A percentile compares a stretch with the other conserved stretches of the same genome.
Conservation (phyloP, 1,284 basidiomycete species). For the Schizopora paradoxa region DNA sequence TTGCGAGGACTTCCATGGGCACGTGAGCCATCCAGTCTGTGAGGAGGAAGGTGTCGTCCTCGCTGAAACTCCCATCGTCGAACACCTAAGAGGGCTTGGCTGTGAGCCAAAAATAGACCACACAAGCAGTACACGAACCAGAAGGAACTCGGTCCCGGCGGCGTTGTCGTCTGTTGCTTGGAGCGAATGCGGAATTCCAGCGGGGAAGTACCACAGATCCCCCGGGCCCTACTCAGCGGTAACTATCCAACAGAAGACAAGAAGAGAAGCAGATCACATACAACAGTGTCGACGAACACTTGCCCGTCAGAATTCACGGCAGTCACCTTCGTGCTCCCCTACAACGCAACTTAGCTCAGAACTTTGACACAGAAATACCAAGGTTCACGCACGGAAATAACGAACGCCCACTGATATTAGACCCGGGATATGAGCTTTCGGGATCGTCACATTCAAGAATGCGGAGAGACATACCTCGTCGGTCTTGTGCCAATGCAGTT, state of each 20-base stretch:
- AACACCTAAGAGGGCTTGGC: constrained; percentile 42
- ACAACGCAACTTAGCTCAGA: constrained; percentile 1
- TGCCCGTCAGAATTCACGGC: constrained; percentile 55
- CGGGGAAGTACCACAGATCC: constrained; percentile 61
- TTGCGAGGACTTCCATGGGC: constrained; percentile 56
- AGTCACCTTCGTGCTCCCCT: constrained; percentile 62
- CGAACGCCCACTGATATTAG: constrained; percentile 21
- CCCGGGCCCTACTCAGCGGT: constrained; percentile 26
- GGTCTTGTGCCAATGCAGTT: constrained; percentile 71
- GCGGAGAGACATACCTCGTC: constrained; percentile 46
- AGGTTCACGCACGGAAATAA: constrained; percentile 40
- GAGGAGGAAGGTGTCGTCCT: constrained; percentile 64
- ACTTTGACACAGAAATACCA: constrained; percentile 8
- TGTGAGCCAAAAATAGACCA: constrained; percentile 5
- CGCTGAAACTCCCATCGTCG: constrained; percentile 58
- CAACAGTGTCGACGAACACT: constrained; percentile 57
- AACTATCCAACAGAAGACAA: constrained; percentile 2
- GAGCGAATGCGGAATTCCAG: constrained; percentile 58
- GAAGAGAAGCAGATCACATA: constrained; percentile 34
- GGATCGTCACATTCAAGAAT: no score
- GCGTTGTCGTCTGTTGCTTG: constrained; percentile 54
- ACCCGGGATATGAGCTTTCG: no score
- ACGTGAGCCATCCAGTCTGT: constrained; percentile 66
- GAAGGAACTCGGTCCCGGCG: constrained; percentile 61
- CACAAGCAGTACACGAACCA: constrained; percentile 37